Percentiles rank a stretch among this genome's conserved stretches.
These are phyloP conservation scores for Fomitopsis palustris DNA, from an alignment of 1,284 basidiomycete species.

Conservation along the genomic window DNA sequence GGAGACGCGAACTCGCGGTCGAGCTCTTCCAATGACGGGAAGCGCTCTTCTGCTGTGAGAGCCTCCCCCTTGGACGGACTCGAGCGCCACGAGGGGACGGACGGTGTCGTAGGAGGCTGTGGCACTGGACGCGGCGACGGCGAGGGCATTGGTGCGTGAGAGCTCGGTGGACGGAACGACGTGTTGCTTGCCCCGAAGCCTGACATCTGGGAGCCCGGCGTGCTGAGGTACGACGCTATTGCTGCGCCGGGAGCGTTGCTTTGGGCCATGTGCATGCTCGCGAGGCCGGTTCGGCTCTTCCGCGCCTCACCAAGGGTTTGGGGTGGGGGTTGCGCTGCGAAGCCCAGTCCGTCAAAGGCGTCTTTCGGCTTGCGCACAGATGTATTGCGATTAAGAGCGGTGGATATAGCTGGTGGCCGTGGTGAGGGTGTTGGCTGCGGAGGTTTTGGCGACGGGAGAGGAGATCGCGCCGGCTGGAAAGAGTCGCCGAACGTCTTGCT, in stretches of 20 bases:
- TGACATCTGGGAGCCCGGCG: constrained; percentile 12
- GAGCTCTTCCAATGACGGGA: constrained; percentile 75
- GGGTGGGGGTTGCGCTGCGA: constrained; percentile 43
- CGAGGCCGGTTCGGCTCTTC: constrained; percentile 63
- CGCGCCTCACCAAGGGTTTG: constrained; percentile 76
- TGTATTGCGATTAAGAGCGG: background rate
- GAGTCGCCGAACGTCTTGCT: constrained; percentile 60
- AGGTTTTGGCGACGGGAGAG: constrained; percentile 17
- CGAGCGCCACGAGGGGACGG: constrained; percentile 19
- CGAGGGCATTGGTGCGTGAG: constrained; percentile 49
- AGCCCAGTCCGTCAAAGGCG: constrained; percentile 73
- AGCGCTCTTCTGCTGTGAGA: constrained; percentile 59
- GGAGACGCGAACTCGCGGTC: constrained; percentile 54
- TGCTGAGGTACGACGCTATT: constrained; percentile 12
- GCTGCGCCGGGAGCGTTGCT: background rate
- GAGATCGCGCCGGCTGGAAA: constrained; percentile 31
- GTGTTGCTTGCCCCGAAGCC: constrained; percentile 26
- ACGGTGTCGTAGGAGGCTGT: constrained; percentile 22
- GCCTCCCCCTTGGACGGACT: constrained; percentile 32
- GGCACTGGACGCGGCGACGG: constrained; percentile 27
- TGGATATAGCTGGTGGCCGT: constrained; percentile 3
- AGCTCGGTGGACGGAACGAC: constrained; percentile 26
- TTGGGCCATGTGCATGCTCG: constrained; percentile 36
- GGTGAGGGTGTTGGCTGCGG: constrained; percentile 21
- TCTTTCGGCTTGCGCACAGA: constrained; percentile 44